Evolutionary conservation across 805 yeast genomes (phyloP).

Genomic region (Ogataea pini): DNA sequence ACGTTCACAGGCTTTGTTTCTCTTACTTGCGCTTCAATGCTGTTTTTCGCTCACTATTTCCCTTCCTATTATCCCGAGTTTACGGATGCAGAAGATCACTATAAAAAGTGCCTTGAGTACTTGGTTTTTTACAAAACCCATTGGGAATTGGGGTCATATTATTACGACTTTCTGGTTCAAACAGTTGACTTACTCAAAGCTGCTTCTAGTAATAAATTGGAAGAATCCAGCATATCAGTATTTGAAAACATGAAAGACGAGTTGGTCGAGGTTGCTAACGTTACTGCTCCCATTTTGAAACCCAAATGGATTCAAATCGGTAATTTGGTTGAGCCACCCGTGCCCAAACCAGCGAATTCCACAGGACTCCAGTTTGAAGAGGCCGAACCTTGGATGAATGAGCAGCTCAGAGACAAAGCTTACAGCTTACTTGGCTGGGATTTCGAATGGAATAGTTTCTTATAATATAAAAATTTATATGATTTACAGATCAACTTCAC

Average conservation of each 20-base stretch:
- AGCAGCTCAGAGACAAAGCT: constrained; percentile 6
- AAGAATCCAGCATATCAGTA: constrained; percentile 15
- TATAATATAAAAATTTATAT: background rate
- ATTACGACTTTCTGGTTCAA: constrained; percentile 13
- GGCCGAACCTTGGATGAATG: constrained; percentile 5
- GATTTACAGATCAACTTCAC: no score
- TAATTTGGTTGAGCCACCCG: constrained; percentile 4
- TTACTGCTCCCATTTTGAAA: constrained; percentile 19
- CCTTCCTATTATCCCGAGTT: constrained; percentile 19
- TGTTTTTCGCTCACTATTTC: constrained; percentile 13
- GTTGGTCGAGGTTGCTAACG: constrained; percentile 21
- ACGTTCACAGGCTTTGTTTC: constrained; percentile 18
- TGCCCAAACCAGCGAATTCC: background rate
- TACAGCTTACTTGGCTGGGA: constrained; percentile 9
- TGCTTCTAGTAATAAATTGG: constrained; percentile 14
- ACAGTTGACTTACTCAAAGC: constrained; percentile 18
- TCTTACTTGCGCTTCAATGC: constrained; percentile 20
- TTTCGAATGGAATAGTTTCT: constrained; percentile 9
- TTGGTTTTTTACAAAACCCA: constrained; percentile 15
- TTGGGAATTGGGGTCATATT: constrained; percentile 22
- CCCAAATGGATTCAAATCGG: constrained; percentile 13
- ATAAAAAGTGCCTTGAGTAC: constrained; percentile 11
- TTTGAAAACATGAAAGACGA: constrained; percentile 23
- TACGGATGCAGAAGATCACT: constrained; percentile 14
- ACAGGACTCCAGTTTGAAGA: constrained; percentile 4